Conservation (phyloP, 1,284 basidiomycete genomes). For the Fistulinella cinereoalba region DNA sequence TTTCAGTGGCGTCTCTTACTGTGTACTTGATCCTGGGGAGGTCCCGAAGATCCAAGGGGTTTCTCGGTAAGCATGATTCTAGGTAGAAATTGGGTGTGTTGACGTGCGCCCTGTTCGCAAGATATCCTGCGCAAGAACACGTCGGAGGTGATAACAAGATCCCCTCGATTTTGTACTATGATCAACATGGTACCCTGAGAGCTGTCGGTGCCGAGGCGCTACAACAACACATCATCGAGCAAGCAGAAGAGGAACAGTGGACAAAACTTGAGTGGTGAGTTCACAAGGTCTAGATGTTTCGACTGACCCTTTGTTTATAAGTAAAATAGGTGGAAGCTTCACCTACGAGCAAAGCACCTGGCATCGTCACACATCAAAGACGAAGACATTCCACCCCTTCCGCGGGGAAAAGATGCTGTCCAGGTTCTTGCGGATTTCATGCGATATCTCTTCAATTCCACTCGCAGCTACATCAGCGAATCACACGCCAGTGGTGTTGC, state of each 20-base stretch:
- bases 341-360: constrained; percentile 42
- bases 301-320: neutral
- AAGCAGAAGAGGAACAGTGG: constrained; percentile 45
- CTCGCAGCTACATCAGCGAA: constrained; percentile 46
- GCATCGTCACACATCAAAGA: constrained; percentile 22
- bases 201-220: constrained; percentile 51
- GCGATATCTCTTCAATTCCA: constrained; percentile 45
- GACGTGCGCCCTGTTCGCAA: constrained; percentile 17
- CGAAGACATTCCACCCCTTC: constrained; percentile 42
- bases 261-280: constrained; percentile 48
- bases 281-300: neutral
- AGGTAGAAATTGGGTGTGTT: neutral
- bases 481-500: constrained; percentile 41
- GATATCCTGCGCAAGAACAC: constrained; percentile 43
- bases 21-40: constrained; percentile 44
- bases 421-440: constrained; percentile 54
- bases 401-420: constrained; percentile 40
- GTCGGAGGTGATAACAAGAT: constrained; percentile 48
- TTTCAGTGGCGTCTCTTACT: constrained; percentile 48
- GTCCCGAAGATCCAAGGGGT: constrained; percentile 45
- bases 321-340: constrained; percentile 53
- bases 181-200: constrained; percentile 38
- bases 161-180: constrained; percentile 55
- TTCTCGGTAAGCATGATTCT: constrained; percentile 30
- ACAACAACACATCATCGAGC: constrained; percentile 37